Evolutionary conservation across 345 rosid species (phyloP), one percentile per base, ranked within the genome.

Genomic region (Citrus reticulata): DNA sequence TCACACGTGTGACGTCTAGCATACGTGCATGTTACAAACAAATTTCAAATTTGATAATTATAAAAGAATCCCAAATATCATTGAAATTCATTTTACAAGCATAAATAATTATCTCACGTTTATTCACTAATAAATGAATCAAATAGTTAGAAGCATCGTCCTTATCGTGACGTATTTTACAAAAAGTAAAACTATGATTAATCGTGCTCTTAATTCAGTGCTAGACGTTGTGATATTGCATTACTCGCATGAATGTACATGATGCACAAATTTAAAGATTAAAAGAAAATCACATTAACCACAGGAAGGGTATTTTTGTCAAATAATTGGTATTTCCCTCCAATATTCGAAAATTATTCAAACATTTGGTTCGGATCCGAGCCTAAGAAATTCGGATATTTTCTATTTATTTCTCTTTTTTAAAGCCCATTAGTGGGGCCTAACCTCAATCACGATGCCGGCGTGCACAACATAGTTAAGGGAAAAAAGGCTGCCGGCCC

Each of bases 291-390:
- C 30, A 4, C 4, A 39, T 22, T 1, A 20, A 24, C 25, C 0
- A 10, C 5, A n/a, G 0, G 1, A 65, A 72, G 85, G 69, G 61
- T 40, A 9, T 24, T 7, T 25, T 72, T 17, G 84, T 79, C 78
- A 79, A 51, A 42, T 62, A 4, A 4, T 4, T 20, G 17, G 19
- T 69, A 22, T 76, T 82, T 83, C 88, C 87, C 91, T 83, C 88
- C 89, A 81, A 81, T 78, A 39, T 81, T 75, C 72, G 37, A 60
- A 71, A 51, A 70, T 68, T 54, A 81, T 85, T 88, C 78, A 87
- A 91, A 87, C 81, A 34, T 13, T 14, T 68, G 93, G 87, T 71
- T 88, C 86, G 89, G 90, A 81, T 81, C 86, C 91, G 81, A 83
- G 80, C 87, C 91, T 42, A 62, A 62, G 60, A 79, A 88, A 79